Base-by-base conservation (phyloP, 345 rosid species). In the Toxicodendron radicans region DNA sequence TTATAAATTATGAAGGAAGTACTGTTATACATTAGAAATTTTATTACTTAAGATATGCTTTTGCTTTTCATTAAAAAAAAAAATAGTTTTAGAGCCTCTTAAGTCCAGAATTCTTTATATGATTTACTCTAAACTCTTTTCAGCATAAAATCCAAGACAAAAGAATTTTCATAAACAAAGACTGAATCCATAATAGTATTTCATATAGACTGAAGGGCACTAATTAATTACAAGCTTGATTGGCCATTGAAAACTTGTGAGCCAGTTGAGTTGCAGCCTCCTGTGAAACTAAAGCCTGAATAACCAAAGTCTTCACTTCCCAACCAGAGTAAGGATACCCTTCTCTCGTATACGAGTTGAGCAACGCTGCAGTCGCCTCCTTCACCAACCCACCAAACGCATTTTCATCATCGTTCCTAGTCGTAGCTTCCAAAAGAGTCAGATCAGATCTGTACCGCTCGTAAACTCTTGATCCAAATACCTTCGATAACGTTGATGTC, bases 281-380 rank as follows among this genome's bases (percentile, higher is more conserved):
- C 79, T 86, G 80, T 5, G 98, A 89, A 18, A 90, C 86, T 82
- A 91, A 60, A 1, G 90, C 91, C 62, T 91, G 85, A 6, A 94
- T 85, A 49, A 89, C 35, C 82, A 92, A 58, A 1, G 90, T 91
- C 91, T 94, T 94, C 18, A 94, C 98, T 65, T 94, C 86, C 98
- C 98, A 94, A 0, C 95, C 83, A 9, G 89, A 59, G 72, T 82
- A 91, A 0, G 88, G 79, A 70, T 75, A 94, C 35, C 82, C 85
- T 3, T 65, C 66, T 66, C 97, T 83, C 0, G 95, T 82, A 61
- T 94, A 94, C 56, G 98, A 88, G 83, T 92, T 94, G 20, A 94
- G 79, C 76, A 94, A 82, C 30, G 98, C 97, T 0, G 97, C 93
- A 24, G 75, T 89, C 76, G 83, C 95, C 82, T 94, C 86, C 83